phyloP scores from a whole-genome alignment of 78 protist genomes.

The Guillardia theta region DNA sequence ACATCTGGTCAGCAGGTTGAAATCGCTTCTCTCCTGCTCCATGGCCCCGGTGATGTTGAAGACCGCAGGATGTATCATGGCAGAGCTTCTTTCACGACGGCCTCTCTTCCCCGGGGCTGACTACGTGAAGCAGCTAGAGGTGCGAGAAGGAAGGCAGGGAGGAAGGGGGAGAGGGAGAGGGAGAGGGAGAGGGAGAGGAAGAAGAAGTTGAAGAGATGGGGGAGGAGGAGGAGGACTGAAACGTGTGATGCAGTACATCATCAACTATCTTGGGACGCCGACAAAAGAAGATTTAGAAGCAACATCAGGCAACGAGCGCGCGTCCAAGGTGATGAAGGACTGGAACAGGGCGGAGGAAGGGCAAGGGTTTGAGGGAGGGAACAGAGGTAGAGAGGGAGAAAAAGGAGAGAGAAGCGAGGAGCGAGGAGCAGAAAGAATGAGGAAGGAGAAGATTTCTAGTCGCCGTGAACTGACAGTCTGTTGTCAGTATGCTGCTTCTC shows the following conservation, averaged over 20 bases:
- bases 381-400: not conserved
- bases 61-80: conserved; percentile 89
- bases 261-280: not conserved
- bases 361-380: not conserved
- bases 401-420: not conserved
- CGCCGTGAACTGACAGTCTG: no score
- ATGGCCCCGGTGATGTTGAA: not conserved
- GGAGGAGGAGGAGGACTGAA: not conserved
- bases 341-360: not conserved
- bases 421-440: not conserved
- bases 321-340: not conserved
- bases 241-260: conserved; percentile 11
- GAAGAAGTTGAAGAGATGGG: no score
- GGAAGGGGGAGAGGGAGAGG: not conserved
- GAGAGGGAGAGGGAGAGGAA: no score
- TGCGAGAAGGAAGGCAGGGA: no score
- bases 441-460: not conserved
- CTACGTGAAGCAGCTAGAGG: not conserved
- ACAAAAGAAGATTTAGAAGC: not conserved
- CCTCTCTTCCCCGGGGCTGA: conserved; percentile 92
- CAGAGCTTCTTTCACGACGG: conserved; percentile 88
- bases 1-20: not conserved
- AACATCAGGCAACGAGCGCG: not conserved
- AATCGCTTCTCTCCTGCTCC: not conserved
- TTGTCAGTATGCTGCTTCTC: not conserved